A percentile compares a stretch with the other conserved stretches of the same genome.
These are phyloP conservation scores for grape (Vitis vinifera) DNA, from an alignment of 164 flowering plant genomes.

Conservation along the genomic window ASM3070453v1 NC_081810.1:2174001-2174500, in stretches of 20 bases:
- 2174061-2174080: constrained; percentile 31
- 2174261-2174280: constrained; percentile 50
- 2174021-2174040: constrained; percentile 42
- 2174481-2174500: too few species aligned
- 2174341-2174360: too few species aligned
- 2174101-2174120: constrained; percentile 45
- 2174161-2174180: constrained; percentile 40
- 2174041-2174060: constrained; percentile 20
- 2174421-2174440: too few species aligned
- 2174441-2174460: too few species aligned
- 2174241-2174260: constrained; percentile 50
- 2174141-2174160: constrained; percentile 38
- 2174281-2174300: neutral
- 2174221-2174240: constrained; percentile 34
- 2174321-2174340: too few species aligned
- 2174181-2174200: constrained; percentile 43
- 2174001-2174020: constrained; percentile 66
- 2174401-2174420: too few species aligned
- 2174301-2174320: neutral
- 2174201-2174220: constrained; percentile 33
- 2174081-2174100: constrained; percentile 27
- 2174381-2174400: too few species aligned
- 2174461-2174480: too few species aligned
- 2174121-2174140: constrained; percentile 48
- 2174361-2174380: too few species aligned